Conservation (phyloP, 371 early-diverging fungal species). For the Mortierella sp. region DNA sequence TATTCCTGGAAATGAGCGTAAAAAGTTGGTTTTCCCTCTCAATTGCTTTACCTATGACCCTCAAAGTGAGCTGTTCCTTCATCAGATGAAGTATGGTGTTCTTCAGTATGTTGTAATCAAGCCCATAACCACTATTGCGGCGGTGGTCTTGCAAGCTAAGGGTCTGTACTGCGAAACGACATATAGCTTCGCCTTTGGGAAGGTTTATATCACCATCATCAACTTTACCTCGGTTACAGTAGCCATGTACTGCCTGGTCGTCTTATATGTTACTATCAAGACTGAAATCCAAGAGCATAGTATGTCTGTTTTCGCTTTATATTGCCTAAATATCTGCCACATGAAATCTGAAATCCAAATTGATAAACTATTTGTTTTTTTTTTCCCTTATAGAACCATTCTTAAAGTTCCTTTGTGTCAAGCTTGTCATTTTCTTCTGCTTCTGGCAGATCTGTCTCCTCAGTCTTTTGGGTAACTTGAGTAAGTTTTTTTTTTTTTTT, state of each 20-base stretch:
- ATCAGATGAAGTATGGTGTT: slow-evolving; percentile 66
- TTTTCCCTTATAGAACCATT: slow-evolving; percentile 41
- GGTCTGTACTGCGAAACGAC: slow-evolving; percentile 68
- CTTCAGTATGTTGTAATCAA: slow-evolving; percentile 76
- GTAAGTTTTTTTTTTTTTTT: slow-evolving; percentile 11
- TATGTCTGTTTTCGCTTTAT: no score
- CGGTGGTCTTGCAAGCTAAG: slow-evolving; percentile 63
- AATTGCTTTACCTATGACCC: slow-evolving; percentile 73
- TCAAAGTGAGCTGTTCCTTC: slow-evolving; percentile 66
- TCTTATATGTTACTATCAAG: slow-evolving; percentile 67
- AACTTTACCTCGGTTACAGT: slow-evolving; percentile 54
- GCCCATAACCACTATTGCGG: slow-evolving; percentile 68
- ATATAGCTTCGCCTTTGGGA: slow-evolving; percentile 65
- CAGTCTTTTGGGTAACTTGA: slow-evolving; percentile 30
- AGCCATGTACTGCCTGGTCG: slow-evolving; percentile 59
- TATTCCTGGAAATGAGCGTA: slow-evolving; percentile 46
- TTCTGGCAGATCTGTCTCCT: slow-evolving; percentile 51
- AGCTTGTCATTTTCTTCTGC: slow-evolving; percentile 56
- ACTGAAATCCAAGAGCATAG: slow-evolving; percentile 58
- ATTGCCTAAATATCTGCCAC: neutral
- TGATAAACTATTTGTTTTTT: neutral
- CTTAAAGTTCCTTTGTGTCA: slow-evolving; percentile 58
- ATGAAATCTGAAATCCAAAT: neutral
- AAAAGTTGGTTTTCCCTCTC: slow-evolving; percentile 71
- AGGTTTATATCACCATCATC: slow-evolving; percentile 66